phyloP scores from a whole-genome alignment of 441 rosid genomes.

The Dalechampia spathulata region DNA sequence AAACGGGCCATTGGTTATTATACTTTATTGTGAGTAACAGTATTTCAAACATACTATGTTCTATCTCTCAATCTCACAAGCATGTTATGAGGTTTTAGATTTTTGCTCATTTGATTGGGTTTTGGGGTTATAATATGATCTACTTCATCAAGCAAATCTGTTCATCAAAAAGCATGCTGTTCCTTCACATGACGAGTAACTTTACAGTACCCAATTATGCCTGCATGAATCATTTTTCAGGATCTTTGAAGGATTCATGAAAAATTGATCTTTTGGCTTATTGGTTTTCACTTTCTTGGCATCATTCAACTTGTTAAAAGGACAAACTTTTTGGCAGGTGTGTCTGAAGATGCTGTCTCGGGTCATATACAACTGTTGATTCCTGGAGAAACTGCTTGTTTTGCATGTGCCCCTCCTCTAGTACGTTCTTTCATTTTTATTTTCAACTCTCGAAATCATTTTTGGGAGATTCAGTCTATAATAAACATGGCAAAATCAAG shows the following conservation, averaged over 20 bases:
- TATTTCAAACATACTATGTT: too few species aligned
- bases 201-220: conserved; percentile 1
- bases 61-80: too few species aligned
- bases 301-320: conserved; percentile 3
- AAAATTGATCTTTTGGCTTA: background rate
- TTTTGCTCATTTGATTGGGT: too few species aligned
- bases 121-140: too few species aligned
- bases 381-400: conserved; percentile 97
- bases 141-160: too few species aligned
- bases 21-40: too few species aligned
- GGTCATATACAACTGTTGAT: conserved; percentile 91
- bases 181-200: background rate
- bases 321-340: conserved; percentile 47
- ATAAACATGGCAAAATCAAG: too few species aligned
- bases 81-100: too few species aligned
- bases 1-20: too few species aligned
- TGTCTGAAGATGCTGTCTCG: conserved; percentile 96
- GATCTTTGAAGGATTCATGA: background rate
- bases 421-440: conserved; percentile 30
- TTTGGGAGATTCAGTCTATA: too few species aligned
- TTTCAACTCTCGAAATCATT: conserved; percentile 2
- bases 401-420: conserved; percentile 96
- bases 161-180: background rate
- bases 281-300: background rate
- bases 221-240: conserved; percentile 1